Base-by-base conservation (phyloP, 2,329 filamentous ascomycete species). In the Alternaria novae-zelandiae region DNA sequence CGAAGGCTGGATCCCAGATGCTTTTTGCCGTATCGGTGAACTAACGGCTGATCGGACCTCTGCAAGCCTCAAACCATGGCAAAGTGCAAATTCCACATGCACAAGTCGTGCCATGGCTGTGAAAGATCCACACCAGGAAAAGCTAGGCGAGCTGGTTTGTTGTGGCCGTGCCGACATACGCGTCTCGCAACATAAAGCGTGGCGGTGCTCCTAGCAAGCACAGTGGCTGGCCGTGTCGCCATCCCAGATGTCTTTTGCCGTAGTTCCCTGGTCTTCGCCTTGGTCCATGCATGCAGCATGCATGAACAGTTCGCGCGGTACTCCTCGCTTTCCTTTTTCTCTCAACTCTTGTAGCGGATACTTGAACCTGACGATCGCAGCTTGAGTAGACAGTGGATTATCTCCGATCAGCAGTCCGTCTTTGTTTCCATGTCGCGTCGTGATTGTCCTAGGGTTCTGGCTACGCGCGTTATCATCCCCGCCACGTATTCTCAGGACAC, bases 1-100 rank as follows among this genome's bases (percentile, higher is more conserved):
- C 60, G 62, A 66, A 57, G 66, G 26, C 66, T 65, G 64, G 67
- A 71, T 71, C 74, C 72, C 63, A 64, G 70, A 57, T 43, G 71
- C 45, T 55, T 71, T 75, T 77, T 74, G 65, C 63, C 63, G 58
- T 46, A 66, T 71, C 65, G 30, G 63, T 69, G 50, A 53, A 59
- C 70, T 61, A 70, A 74, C 70, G 67, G 73, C 66, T 72, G 65
- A 73, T 71, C 74, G 61, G 61, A 60, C 53, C 57, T 51, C 45
- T 59, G 46, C 62, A 63, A 62, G 58, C 59, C 65, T 59, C 46
- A 17, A 25, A 58, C 49, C 63, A 66, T 62, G 59, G 68, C 45
- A 57, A 56, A 59, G 25, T 59, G 49, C 32, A 23, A 17, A 43
- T 58, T 47, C 61, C 56, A 32, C 66, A 63, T 44, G 23, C 44